phyloP scores from a whole-genome alignment of 192 early-diverging fungal species.

The Coemansia sp. region DNA sequence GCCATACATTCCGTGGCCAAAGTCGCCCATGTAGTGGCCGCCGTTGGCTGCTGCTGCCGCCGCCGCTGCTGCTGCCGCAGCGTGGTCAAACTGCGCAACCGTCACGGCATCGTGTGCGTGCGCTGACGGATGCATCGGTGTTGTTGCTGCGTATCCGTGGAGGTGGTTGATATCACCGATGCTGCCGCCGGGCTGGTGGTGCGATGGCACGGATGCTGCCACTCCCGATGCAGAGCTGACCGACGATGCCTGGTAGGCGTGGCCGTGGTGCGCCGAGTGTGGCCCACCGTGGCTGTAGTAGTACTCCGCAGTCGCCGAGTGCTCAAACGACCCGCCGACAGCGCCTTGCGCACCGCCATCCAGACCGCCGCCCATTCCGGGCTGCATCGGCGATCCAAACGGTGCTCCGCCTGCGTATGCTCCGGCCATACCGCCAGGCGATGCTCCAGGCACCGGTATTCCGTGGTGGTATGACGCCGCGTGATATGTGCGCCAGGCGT shows the following conservation, averaged over 20 bases:
- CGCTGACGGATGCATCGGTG: conserved; percentile 6
- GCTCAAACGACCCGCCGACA: conserved; percentile 19
- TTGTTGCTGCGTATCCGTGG: conserved; percentile 5
- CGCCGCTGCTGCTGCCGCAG: conserved; percentile 19
- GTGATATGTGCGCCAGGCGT: conserved; percentile 7
- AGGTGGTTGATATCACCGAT: conserved; percentile 37
- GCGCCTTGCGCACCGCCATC: not conserved
- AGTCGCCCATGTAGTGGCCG: conserved; percentile 45
- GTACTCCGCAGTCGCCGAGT: conserved; percentile 20
- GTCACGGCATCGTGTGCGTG: conserved; percentile 10
- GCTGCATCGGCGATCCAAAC: conserved; percentile 38
- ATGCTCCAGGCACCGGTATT: conserved; percentile 13
- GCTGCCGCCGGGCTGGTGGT: conserved; percentile 12
- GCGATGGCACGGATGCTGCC: conserved; percentile 18
- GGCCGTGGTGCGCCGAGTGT: conserved; percentile 15
- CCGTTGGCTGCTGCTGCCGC: conserved; percentile 15
- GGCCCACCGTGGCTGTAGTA: conserved; percentile 11
- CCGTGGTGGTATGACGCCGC: conserved; percentile 25
- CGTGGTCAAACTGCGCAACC: conserved; percentile 31
- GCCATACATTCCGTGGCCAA: conserved; percentile 30
- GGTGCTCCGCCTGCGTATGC: conserved; percentile 23
- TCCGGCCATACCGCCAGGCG: conserved; percentile 6
- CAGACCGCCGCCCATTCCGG: conserved; percentile 18
- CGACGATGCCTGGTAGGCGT: conserved; percentile 14
- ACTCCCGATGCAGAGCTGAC: conserved; percentile 1